Base-by-base conservation (phyloP, 2,329 filamentous ascomycete genomes). In the Waltergamsia citrina region DNA sequence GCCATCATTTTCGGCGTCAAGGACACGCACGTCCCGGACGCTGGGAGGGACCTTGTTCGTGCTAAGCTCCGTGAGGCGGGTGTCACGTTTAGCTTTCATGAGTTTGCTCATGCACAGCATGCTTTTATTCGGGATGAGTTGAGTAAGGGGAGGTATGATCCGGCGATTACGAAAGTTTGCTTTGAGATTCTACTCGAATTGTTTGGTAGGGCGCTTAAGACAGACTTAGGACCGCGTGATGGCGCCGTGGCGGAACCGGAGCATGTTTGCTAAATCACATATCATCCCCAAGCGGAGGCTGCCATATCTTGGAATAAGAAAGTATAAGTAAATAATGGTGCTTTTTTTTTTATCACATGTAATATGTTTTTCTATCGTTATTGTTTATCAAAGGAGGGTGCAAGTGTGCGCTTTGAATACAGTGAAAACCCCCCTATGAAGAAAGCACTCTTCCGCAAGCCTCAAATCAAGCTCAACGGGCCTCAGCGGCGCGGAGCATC, bases 121-220 rank as follows among this genome's bases (percentile, higher is more conserved):
- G 88, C 88, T 5, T 95, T 95, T 53, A 93, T 95, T 54, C 72
- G 88, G 14, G 88, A 95, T 50, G 88, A 95, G 63, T 65, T 92
- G 38, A 87, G 82, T 57, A 94, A 94, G 62, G 88, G 87, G n/a
- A 71, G 88, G 18, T 95, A 94, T 51, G 88, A 95, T 53, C 85
- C 88, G 1, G 85, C 84, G 15, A 70, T 95, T 37, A 78, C 79
- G 4, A 90, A 87, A 52, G 74, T 90, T 23, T 94, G 88, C 62
- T 94, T 94, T 52, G 85, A 94, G 66, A 81, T 95, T 56, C 60
- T 95, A 47, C 66, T 92, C 12, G 88, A 95, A 63, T 51, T 94
- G 39, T 95, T 95, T 58, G 78, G 75, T 1, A 68, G 88, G 16
- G 78, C 74, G 1, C 60, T 95, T 52, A 85, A 84, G 62, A 72